Evolutionary conservation across 352 stramenopile species (phyloP), one percentile per base, ranked within the genome.

Genomic region (Globisporangium barbulae): DNA sequence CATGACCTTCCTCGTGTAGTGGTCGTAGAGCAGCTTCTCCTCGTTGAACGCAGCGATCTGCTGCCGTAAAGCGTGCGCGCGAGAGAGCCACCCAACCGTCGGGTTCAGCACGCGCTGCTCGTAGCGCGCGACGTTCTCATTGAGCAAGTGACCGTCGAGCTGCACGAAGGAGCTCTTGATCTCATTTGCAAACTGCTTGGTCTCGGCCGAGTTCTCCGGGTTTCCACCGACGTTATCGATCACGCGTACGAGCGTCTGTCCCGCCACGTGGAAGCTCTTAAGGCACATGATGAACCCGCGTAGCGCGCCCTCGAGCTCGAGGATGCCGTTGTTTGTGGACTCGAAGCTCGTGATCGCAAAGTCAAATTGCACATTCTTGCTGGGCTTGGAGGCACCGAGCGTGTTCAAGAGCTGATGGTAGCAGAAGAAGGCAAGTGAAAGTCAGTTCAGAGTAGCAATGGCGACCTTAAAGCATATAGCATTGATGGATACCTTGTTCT

Each of bases 321-420:
- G 31, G 22, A 93, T 63, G 1, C 72, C 74, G n/a, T 72, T 63
- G 4, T 85, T 53, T 2, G 82, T 75, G n/a, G 73, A 75, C 48
- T 91, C 81, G 42, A 94, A 94, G 56, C 79, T 73, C 39, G 69
- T 71, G 33, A 83, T 75, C 1, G 81, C 79, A 22, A 78, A 62
- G 30, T 94, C 83, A 49, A 88, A 94, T 33, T 88, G 83, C 21
- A 90, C 72, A 31, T 94, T 94, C 55, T 82, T 91, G 65, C 85
- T 94, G 25, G 83, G 78, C 37, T 91, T 94, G 19, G 79, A 65
- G 9, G 83, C 81, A 0, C 85, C 85, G 5, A 94, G 69, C 56
- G 75, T 84, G 48, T 66, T 81, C 39, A 94, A 64, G 22, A 94
- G 59, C 78, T 83, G 52, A 47, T 22, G 53, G 19, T 17, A n/a